Conservation (phyloP, 106 monocot species). For the Alisma plantagoaquatica region DNA sequence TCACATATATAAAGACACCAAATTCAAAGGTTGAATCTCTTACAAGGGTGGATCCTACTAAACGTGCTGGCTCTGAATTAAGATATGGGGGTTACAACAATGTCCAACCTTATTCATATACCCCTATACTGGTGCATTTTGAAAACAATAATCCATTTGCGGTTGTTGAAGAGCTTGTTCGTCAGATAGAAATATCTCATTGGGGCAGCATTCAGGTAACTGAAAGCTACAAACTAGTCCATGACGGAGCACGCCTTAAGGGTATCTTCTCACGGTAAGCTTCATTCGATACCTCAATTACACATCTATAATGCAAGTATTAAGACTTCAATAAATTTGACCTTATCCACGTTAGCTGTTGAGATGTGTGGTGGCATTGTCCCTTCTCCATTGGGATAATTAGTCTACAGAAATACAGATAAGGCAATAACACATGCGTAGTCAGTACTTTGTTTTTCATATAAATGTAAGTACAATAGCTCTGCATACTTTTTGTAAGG, state of each 20-base stretch:
- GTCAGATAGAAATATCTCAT: slow-evolving; percentile 72
- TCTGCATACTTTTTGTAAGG: no score
- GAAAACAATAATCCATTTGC: slow-evolving; percentile 87
- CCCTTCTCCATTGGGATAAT: no score
- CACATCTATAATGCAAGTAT: no score
- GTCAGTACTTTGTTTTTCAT: no score
- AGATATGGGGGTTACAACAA: slow-evolving; percentile 61
- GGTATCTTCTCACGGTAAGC: slow-evolving; percentile 83
- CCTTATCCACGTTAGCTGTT: no score
- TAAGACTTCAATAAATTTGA: no score
- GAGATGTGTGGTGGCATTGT: no score
- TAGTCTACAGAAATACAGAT: no score
- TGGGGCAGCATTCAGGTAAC: slow-evolving; percentile 75
- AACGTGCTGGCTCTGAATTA: slow-evolving; percentile 47
- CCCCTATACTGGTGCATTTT: slow-evolving; percentile 67
- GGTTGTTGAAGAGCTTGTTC: slow-evolving; percentile 80
- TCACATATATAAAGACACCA: slow-evolving; percentile 53
- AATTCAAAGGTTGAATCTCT: slow-evolving; percentile 58
- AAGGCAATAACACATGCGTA: no score
- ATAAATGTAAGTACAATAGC: no score
- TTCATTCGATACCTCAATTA: no score
- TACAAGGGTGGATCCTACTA: slow-evolving; percentile 54
- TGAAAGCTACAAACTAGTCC: slow-evolving; percentile 62
- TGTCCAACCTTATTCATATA: slow-evolving; percentile 48
- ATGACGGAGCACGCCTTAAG: slow-evolving; percentile 79